A percentile compares a stretch with the other conserved stretches of the same genome.
These are phyloP conservation scores for Penicillium chermesinum DNA, from an alignment of 495 filamentous ascomycete species.

Conservation along the genomic window DNA sequence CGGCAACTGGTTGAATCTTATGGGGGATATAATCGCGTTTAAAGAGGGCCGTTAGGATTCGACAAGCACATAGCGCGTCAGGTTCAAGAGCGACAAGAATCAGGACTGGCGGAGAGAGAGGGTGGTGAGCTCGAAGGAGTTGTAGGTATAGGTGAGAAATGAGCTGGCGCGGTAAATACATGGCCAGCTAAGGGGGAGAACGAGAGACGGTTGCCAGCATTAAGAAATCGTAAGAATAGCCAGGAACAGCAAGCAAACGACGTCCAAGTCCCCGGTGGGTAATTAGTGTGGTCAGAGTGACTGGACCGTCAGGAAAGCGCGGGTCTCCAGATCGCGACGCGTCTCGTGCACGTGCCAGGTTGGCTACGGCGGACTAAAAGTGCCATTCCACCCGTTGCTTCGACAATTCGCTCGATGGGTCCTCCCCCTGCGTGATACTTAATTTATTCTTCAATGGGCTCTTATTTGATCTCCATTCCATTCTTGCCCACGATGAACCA, in stretches of 20 bases:
- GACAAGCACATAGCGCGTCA: constrained; percentile 91
- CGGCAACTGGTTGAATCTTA: constrained; percentile 90
- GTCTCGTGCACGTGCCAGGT: background rate
- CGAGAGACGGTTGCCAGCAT: constrained; percentile 20
- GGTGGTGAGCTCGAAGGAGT: constrained; percentile 73
- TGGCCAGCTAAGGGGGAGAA: constrained; percentile 36
- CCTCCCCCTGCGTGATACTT: background rate
- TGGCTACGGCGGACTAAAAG: background rate
- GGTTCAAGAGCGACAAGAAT: constrained; percentile 91
- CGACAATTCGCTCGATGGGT: background rate
- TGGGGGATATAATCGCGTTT: constrained; percentile 98
- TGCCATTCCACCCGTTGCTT: background rate
- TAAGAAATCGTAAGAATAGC: constrained; percentile 12
- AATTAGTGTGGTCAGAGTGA: background rate
- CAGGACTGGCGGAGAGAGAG: constrained; percentile 82
- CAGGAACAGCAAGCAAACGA: background rate
- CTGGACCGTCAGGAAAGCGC: background rate
- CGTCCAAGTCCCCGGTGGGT: background rate
- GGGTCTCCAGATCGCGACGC: background rate
- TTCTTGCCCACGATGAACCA: no score
- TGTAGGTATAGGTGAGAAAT: constrained; percentile 87
- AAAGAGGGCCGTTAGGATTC: constrained; percentile 83
- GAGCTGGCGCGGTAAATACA: constrained; percentile 91
- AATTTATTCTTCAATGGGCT: constrained; percentile 3
- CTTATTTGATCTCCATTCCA: background rate